phyloP scores from a whole-genome alignment of 2,329 filamentous ascomycete genomes.

The Penicillium sp. region DNA sequence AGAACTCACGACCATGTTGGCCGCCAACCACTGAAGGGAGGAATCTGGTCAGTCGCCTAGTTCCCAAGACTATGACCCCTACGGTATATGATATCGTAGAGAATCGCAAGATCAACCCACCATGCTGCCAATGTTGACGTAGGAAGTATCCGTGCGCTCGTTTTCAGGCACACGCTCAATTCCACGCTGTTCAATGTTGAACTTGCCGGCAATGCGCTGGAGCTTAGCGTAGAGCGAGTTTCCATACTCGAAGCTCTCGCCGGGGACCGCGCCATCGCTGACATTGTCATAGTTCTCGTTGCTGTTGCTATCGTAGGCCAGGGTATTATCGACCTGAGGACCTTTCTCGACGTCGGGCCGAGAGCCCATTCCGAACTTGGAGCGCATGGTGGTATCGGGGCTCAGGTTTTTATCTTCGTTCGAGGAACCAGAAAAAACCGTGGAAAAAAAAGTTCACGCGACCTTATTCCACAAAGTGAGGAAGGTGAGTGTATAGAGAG shows the following conservation, averaged over 20 bases:
- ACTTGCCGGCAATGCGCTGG: slow-evolving; percentile 67
- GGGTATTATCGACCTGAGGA: slow-evolving; percentile 36
- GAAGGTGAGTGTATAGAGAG: slow-evolving; percentile 15
- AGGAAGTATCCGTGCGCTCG: slow-evolving; percentile 69
- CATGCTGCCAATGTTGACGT: slow-evolving; percentile 73
- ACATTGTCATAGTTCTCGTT: slow-evolving; percentile 28
- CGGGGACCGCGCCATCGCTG: slow-evolving; percentile 57
- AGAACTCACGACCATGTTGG: slow-evolving; percentile 78
- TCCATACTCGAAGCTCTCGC: slow-evolving; percentile 65
- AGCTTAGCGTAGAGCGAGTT: slow-evolving; percentile 62
- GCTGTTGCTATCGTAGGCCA: slow-evolving; percentile 43
- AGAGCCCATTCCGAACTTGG: slow-evolving; percentile 29
- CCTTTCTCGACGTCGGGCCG: slow-evolving; percentile 44
- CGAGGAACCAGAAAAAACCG: slow-evolving; percentile 25
- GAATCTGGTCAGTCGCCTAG: slow-evolving; percentile 33
- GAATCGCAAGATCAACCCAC: slow-evolving; percentile 53
- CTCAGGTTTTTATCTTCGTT: slow-evolving; percentile 18
- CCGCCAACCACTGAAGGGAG: slow-evolving; percentile 70
- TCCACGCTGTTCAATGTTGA: slow-evolving; percentile 74
- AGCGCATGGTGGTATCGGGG: slow-evolving; percentile 18
- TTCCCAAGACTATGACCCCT: neutral
- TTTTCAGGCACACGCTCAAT: slow-evolving; percentile 76
- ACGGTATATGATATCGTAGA: neutral
- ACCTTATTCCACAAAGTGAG: slow-evolving; percentile 8
- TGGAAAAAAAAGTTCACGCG: slow-evolving; percentile 18